Base-by-base conservation (phyloP, 2,329 filamentous ascomycete species). In the Epichloe coenophiala region DNA sequence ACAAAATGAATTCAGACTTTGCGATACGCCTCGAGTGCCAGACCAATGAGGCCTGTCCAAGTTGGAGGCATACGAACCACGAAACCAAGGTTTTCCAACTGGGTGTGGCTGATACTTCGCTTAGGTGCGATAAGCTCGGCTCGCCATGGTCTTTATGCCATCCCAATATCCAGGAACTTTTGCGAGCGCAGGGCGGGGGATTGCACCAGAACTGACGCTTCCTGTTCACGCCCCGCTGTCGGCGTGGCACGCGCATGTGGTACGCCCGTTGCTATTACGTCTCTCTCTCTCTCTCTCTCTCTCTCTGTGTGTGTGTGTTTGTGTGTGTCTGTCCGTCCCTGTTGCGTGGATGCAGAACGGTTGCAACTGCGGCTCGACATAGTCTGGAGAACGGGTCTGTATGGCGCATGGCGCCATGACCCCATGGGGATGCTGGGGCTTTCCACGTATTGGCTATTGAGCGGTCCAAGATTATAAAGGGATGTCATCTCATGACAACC, bases 101-200 rank as follows among this genome's bases (percentile, higher is more conserved):
- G 21, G 21, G 19, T 41, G 39, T 41, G 39, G 17, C 17, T 23
- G 17, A 41, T 41, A 38, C 13, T n/a, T 3, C 13, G 36, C 15
- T 5, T 7, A n/a, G 13, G 23, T 45, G 44, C 44, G 15, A 15
- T 11, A 3, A 13, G 13, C 36, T 38, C 13, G 36, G 36, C 15
- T 38, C 39, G 36, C 35, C 37, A 36, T 42, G 17, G 37, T 46
- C 15, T 21, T 36, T 17, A 19, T 39, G 31, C 41, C 44, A 39
- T 11, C 42, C 38, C 31, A 19, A 47, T 42, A 45, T 44, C 17
- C 45, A 52, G 56, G 57, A 57, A 59, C 57, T 57, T 59, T 59
- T 59, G 57, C 53, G 43, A 36, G 42, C 49, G 52, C 44, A 53
- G 46, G 21, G 38, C 53, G 46, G 51, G 51, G 56, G n/a, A 47